A percentile compares a stretch with the other conserved stretches of the same genome.
These are phyloP conservation scores for Cytospora piceicola DNA, from an alignment of 2,329 filamentous ascomycete genomes.

Conservation along the genomic window DNA sequence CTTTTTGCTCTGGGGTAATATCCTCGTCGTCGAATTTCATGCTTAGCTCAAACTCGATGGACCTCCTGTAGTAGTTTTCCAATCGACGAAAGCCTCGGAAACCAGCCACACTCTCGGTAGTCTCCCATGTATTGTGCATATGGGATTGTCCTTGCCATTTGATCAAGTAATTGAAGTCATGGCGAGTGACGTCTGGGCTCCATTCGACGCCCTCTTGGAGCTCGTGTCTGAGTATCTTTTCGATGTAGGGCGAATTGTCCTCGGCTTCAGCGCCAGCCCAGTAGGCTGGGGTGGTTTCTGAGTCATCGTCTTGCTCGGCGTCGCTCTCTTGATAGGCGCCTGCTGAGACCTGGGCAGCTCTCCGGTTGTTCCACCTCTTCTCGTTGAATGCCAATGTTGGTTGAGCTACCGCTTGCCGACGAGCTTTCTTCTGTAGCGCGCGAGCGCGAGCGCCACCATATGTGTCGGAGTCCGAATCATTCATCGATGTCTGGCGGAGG, in stretches of 20 bases:
- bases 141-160: slow-evolving; percentile 98
- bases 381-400: slow-evolving; percentile 71
- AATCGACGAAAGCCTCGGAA: slow-evolving; percentile 85
- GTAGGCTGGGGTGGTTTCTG: slow-evolving; percentile 70
- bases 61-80: slow-evolving; percentile 91
- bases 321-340: slow-evolving; percentile 70
- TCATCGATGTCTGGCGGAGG: slow-evolving; percentile 55
- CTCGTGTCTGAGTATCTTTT: slow-evolving; percentile 87
- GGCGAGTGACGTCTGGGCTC: slow-evolving; percentile 59
- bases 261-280: slow-evolving; percentile 70
- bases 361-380: slow-evolving; percentile 88
- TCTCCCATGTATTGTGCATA: slow-evolving; percentile 95
- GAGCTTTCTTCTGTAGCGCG: slow-evolving; percentile 74
- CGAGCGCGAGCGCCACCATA: slow-evolving; percentile 79
- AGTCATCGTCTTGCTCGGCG: slow-evolving; percentile 66
- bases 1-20: slow-evolving; percentile 80
- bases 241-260: slow-evolving; percentile 83
- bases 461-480: slow-evolving; percentile 72
- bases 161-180: slow-evolving; percentile 89
- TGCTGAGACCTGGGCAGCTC: slow-evolving; percentile 72
- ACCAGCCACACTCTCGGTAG: slow-evolving; percentile 71
- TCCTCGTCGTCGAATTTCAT: slow-evolving; percentile 75
- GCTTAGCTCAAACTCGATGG: slow-evolving; percentile 78
- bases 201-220: slow-evolving; percentile 69
- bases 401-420: slow-evolving; percentile 70